Evolutionary conservation across 163 green algal species (phyloP).

Genomic region (Chloromonas sp.): DNA sequence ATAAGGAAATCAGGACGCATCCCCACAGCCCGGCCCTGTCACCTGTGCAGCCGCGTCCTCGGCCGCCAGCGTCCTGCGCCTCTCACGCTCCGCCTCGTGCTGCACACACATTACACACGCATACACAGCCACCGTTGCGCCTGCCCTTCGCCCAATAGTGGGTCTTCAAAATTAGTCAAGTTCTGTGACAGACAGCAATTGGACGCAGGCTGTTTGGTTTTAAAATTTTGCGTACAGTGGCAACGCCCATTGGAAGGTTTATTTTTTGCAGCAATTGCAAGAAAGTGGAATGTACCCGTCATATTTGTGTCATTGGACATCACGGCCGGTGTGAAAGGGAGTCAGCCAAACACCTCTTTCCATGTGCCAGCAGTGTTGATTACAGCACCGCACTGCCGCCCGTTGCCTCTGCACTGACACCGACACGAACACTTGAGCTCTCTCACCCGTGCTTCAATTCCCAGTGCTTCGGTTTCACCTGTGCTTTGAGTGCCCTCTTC

Average conservation of each 20-base stretch:
- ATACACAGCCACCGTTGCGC: no score
- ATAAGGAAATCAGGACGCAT: no score
- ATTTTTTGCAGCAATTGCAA: no score
- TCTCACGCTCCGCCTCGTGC: conserved; percentile 2
- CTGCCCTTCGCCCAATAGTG: no score
- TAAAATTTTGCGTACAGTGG: not conserved
- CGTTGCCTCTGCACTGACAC: no score
- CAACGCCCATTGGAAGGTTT: no score
- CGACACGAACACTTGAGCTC: not conserved
- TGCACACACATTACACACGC: not conserved
- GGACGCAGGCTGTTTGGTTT: not conserved
- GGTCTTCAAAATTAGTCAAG: not conserved
- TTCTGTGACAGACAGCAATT: not conserved
- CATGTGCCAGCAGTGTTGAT: not conserved
- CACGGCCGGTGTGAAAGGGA: not conserved
- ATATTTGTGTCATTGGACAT: no score
- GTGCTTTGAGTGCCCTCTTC: conserved; percentile 7
- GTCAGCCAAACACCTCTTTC: not conserved
- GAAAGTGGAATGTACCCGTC: no score
- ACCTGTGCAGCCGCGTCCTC: conserved; percentile 17
- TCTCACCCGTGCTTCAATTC: not conserved
- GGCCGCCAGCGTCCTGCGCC: not conserved
- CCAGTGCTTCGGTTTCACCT: not conserved
- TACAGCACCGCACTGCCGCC: not conserved
- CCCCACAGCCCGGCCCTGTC: no score